Conservation (phyloP, 1,284 basidiomycete species). For the Caloboletus inedulis region DNA sequence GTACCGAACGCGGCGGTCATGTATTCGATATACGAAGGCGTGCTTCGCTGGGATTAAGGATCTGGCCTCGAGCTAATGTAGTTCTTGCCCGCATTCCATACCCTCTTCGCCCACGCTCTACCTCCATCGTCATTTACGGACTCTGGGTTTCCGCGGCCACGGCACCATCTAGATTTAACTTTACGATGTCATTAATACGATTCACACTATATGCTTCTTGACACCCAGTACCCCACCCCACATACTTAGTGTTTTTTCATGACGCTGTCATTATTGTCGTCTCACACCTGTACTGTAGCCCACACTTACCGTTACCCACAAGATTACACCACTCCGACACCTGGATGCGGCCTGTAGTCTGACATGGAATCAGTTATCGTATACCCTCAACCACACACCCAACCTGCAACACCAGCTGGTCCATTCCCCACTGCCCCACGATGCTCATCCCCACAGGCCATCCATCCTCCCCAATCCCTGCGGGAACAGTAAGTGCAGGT, state of each 20-base stretch:
- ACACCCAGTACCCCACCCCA: slow-evolving; percentile 13
- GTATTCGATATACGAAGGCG: slow-evolving; percentile 84
- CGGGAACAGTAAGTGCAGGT: slow-evolving; percentile 78
- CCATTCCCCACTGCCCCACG: slow-evolving; percentile 89
- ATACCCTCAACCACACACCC: slow-evolving; percentile 44
- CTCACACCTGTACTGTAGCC: slow-evolving; percentile 24
- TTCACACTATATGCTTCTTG: background rate
- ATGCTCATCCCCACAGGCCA: slow-evolving; percentile 89
- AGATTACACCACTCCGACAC: slow-evolving; percentile 21
- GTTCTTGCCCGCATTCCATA: background rate
- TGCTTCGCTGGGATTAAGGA: slow-evolving; percentile 54
- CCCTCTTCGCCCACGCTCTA: background rate
- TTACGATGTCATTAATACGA: slow-evolving; percentile 16
- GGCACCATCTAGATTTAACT: slow-evolving; percentile 19
- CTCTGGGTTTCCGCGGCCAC: background rate
- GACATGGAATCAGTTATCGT: slow-evolving; percentile 1
- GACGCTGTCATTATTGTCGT: slow-evolving; percentile 14
- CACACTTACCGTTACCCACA: slow-evolving; percentile 24
- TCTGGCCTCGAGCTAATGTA: background rate
- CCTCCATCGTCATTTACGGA: background rate
- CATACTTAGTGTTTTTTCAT: slow-evolving; percentile 10
- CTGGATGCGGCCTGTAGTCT: background rate
- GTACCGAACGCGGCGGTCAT: slow-evolving; percentile 97
- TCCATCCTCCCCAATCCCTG: slow-evolving; percentile 45
- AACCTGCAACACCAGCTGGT: slow-evolving; percentile 60